These are phyloP conservation scores for Plasmodium falciparum DNA, from an alignment of 169 alveolate species.

Conservation along the genomic window DNA sequence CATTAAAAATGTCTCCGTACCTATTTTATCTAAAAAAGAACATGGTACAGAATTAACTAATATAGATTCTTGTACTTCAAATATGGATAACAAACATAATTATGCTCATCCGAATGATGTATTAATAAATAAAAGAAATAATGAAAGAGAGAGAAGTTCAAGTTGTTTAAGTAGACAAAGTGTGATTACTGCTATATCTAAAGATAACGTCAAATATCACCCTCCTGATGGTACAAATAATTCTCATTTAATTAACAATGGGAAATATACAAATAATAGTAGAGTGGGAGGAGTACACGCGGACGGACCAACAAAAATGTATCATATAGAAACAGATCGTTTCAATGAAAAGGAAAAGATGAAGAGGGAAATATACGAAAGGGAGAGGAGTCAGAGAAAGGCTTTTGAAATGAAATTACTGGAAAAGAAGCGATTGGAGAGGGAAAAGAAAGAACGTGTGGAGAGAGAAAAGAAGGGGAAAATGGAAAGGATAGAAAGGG, in stretches of 20 bases:
- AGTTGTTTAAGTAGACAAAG: constrained; percentile 71
- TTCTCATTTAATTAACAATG: constrained; percentile 16
- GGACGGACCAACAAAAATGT: neutral
- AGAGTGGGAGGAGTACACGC: too few relatives aligned
- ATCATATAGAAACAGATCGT: constrained; percentile 41
- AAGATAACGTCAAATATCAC: constrained; percentile 36
- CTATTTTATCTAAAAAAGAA: constrained; percentile 14
- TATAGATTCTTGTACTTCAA: neutral
- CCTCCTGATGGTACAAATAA: constrained; percentile 11
- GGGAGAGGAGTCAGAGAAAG: constrained; percentile 50
- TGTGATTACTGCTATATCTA: constrained; percentile 6
- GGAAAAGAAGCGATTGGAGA: constrained; percentile 55
- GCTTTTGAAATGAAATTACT: constrained; percentile 71
- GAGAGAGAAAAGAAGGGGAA: constrained; percentile 20
- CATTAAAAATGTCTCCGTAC: constrained; percentile 77
- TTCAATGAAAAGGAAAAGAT: constrained; percentile 27
- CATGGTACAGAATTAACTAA: neutral
- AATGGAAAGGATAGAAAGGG: constrained; percentile 17
- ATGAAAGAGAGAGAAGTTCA: constrained; percentile 63
- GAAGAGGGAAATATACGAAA: constrained; percentile 28
- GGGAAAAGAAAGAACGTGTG: constrained; percentile 22
- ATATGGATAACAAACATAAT: neutral
- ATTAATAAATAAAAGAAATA: constrained; percentile 40
- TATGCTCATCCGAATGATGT: constrained; percentile 5
- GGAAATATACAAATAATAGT: constrained; percentile 20